These are phyloP conservation scores for Amanita thiersii DNA, from an alignment of 768 basidiomycete genomes.

Conservation along the genomic window DNA sequence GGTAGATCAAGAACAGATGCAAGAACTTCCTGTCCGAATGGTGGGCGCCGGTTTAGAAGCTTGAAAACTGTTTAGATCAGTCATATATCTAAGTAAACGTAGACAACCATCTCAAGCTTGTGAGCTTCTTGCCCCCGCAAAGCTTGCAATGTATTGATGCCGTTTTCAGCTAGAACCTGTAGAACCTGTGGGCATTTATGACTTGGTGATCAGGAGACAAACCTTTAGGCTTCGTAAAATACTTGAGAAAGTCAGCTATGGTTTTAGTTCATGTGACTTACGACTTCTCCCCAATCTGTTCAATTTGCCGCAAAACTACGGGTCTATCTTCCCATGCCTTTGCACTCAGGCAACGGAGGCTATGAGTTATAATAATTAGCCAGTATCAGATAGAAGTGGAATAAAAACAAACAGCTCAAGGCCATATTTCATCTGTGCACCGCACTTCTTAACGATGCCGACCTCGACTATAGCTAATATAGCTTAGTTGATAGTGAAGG, in stretches of 20 bases:
- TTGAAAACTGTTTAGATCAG: neutral
- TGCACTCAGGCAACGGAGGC: conserved; percentile 69
- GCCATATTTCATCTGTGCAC: conserved; percentile 60
- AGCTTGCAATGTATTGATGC: conserved; percentile 52
- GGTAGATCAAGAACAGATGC: conserved; percentile 57
- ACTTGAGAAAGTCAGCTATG: neutral
- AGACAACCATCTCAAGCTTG: conserved; percentile 54
- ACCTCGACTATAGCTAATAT: conserved; percentile 71
- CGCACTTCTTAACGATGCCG: conserved; percentile 55
- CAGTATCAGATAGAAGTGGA: neutral
- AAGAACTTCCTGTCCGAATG: conserved; percentile 68
- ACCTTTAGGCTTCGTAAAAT: conserved; percentile 1
- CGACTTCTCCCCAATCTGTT: conserved; percentile 92
- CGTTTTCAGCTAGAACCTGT: conserved; percentile 69
- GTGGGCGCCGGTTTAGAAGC: conserved; percentile 68
- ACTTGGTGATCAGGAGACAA: neutral
- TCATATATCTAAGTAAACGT: conserved; percentile 1
- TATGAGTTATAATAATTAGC: conserved; percentile 17
- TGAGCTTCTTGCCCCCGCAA: conserved; percentile 49
- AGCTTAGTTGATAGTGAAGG: conserved; percentile 4
- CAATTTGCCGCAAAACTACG: conserved; percentile 77
- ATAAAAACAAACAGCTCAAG: conserved; percentile 58
- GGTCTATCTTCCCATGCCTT: conserved; percentile 92
- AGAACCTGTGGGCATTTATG: conserved; percentile 11
- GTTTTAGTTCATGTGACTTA: conserved; percentile 26